A percentile compares a stretch with the other conserved stretches of the same genome.
These are phyloP conservation scores for Vaccinium macrocarpon DNA, from an alignment of 148 eudicot species.

Conservation along the genomic window DNA sequence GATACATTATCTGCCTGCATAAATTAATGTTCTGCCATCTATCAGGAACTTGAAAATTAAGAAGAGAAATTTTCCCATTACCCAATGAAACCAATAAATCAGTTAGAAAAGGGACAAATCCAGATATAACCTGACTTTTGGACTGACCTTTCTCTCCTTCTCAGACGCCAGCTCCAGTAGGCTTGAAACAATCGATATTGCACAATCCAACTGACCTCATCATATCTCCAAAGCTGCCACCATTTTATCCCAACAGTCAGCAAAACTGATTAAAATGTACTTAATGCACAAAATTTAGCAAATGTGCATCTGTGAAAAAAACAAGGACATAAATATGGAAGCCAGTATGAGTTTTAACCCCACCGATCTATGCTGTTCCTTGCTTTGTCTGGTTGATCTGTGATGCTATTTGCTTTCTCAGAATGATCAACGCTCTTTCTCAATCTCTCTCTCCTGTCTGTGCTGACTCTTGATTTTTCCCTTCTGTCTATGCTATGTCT, in stretches of 20 bases:
- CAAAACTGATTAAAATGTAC: neutral
- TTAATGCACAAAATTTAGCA: constrained; percentile 2
- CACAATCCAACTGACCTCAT: constrained; percentile 70
- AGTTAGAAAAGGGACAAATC: constrained; percentile 12
- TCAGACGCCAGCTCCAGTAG: constrained; percentile 42
- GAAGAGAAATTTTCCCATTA: constrained; percentile 20
- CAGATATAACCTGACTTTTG: constrained; percentile 19
- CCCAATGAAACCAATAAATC: constrained; percentile 27
- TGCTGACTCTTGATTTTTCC: constrained; percentile 53
- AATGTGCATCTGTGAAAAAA: neutral
- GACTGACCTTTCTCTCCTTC: constrained; percentile 18
- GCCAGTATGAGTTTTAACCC: constrained; percentile 17
- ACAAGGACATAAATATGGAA: neutral
- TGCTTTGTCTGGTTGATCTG: constrained; percentile 71
- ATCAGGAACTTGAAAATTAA: constrained; percentile 8
- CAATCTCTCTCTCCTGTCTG: constrained; percentile 49
- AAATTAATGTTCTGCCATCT: constrained; percentile 20
- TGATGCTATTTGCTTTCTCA: constrained; percentile 41
- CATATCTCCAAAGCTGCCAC: constrained; percentile 80
- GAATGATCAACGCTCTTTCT: constrained; percentile 59
- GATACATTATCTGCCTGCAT: constrained; percentile 35
- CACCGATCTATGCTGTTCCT: constrained; percentile 92
- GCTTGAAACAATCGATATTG: constrained; percentile 86
- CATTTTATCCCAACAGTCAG: constrained; percentile 24
- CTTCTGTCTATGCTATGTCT: constrained; percentile 47